Evolutionary conservation across 495 filamentous ascomycete genomes (phyloP), one percentile per base, ranked within the genome.

Genomic region (Tuber borchii): DNA sequence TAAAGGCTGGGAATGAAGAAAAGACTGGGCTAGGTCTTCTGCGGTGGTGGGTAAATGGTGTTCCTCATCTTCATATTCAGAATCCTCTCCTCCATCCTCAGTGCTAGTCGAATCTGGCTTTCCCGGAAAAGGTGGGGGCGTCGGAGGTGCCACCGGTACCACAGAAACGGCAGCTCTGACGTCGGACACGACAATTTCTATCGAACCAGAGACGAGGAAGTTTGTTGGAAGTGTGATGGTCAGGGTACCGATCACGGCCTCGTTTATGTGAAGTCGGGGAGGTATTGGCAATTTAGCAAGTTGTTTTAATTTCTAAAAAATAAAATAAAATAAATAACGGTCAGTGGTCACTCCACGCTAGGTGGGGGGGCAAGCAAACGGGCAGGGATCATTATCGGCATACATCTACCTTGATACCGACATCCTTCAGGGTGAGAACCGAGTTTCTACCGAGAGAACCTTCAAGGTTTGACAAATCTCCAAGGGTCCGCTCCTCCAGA

Each of bases 21-120:
- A 97, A 0, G 92, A 96, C 83, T 93, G 87, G 6, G 95, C 95
- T 44, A 98, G 87, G 75, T 95, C 91, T 77, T 90, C 88, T n/a
- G 93, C 89, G 22, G 91, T 93, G 5, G 93, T 93, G 17, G 97
- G 84, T 31, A 87, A 81, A 2, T 87, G 86, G n/a, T 81, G 77
- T 14, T 76, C 76, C n/a, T 39, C 71, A 31, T 77, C 71, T 75
- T 86, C 77, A 5, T 65, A 31, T 65, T 65, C 56, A 2, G 56
- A 65, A 45, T 84, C 78, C 71, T 77, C 75, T 69, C 83, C 74
- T 76, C 76, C 61, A 71, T 80, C 73, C n/a, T 31, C 56, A 31
- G n/a, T 12, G 26, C n/a, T 43, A 20, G 65, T 48, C 10, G 44
- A 45, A 39, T 48, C 69, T 16, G 56, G 42, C 20, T 26, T 19